Percentiles rank a stretch among this genome's conserved stretches.
These are phyloP conservation scores for Wickerhamiella lipophila DNA, from an alignment of 805 yeast genomes.

Conservation along the genomic window DNA sequence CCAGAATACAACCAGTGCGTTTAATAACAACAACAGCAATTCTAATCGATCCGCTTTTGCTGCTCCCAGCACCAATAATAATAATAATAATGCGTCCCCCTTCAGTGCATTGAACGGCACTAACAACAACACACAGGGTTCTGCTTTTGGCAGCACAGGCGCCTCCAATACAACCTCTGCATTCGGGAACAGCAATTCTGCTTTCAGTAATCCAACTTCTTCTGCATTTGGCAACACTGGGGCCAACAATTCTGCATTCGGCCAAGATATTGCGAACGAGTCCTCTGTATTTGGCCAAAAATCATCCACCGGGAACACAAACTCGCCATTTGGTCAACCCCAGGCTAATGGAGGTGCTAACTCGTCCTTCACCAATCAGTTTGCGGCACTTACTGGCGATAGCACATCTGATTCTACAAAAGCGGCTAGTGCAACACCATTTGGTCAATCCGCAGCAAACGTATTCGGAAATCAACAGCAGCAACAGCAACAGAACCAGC, in stretches of 20 bases:
- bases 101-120: neutral
- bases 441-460: neutral
- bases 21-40: neutral
- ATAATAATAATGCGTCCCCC: neutral
- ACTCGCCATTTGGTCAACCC: neutral
- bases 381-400: neutral
- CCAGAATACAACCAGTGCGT: neutral
- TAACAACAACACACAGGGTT: neutral
- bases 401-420: neutral
- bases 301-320: neutral
- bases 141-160: neutral
- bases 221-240: conserved; percentile 2
- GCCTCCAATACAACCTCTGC: conserved; percentile 1
- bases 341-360: neutral
- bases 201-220: neutral
- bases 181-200: neutral
- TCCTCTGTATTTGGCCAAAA: neutral
- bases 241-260: conserved; percentile 2
- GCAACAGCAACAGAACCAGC: neutral
- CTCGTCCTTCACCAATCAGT: neutral
- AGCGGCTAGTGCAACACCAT: neutral
- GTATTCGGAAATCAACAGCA: neutral
- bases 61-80: neutral
- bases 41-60: neutral
- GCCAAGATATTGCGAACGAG: neutral